Conservation (phyloP, 495 filamentous ascomycete species). For the Immersiella caudata region DNA sequence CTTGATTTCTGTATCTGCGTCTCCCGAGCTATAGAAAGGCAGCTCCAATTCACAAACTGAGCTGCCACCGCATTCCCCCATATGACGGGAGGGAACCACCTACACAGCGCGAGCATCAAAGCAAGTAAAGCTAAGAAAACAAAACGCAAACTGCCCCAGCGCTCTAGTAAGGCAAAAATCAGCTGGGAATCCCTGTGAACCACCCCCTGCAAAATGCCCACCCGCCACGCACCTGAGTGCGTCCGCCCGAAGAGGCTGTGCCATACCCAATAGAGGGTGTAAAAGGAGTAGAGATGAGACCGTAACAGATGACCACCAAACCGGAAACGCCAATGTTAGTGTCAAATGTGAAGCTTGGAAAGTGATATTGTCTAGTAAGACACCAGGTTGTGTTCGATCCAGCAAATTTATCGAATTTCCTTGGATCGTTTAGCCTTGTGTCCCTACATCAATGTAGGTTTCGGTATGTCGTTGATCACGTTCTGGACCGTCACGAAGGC, state of each 20-base stretch:
- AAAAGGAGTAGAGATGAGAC: not conserved
- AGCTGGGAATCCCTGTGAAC: not conserved
- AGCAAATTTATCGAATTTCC: not conserved
- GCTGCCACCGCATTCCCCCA: not conserved
- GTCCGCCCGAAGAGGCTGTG: not conserved
- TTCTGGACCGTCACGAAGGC: constrained; percentile 86
- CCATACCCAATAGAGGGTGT: not conserved
- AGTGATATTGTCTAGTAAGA: not conserved
- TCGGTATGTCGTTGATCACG: constrained; percentile 53
- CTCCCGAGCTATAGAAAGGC: not conserved
- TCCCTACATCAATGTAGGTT: constrained; percentile 16
- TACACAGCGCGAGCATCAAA: not conserved
- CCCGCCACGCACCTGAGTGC: not conserved
- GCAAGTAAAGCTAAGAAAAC: not conserved
- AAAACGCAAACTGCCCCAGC: not conserved
- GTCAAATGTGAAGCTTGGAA: not conserved
- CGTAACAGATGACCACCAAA: not conserved
- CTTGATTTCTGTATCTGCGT: not conserved
- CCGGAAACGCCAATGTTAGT: constrained; percentile 7
- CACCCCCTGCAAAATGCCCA: not conserved
- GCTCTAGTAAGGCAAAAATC: not conserved
- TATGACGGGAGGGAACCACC: not conserved
- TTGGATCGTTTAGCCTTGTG: not conserved
- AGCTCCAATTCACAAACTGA: not conserved
- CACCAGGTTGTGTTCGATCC: not conserved